Evolutionary conservation across 495 filamentous ascomycete species (phyloP).

Genomic region (Hypoxylon intermedium): DNA sequence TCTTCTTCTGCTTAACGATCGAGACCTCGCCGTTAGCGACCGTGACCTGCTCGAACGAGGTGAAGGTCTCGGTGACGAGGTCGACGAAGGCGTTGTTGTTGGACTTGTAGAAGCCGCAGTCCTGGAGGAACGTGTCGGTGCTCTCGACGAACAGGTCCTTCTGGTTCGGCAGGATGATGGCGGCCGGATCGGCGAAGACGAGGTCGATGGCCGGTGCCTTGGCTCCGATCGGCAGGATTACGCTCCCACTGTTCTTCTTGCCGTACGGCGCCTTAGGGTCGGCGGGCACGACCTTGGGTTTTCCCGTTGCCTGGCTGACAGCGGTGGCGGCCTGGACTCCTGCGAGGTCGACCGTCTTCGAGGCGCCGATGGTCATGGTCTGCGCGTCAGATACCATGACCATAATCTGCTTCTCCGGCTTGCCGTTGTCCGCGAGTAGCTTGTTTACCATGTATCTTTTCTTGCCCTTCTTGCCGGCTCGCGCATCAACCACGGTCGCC

Average conservation of each 20-base stretch:
- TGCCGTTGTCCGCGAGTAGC: constrained; percentile 44
- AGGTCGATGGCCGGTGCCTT: constrained; percentile 38
- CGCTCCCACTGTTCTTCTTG: constrained; percentile 37
- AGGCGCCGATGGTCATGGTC: constrained; percentile 44
- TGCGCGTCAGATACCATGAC: constrained; percentile 45
- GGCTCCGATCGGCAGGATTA: constrained; percentile 42
- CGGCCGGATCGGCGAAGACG: constrained; percentile 45
- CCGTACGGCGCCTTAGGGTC: constrained; percentile 37
- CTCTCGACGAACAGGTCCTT: constrained; percentile 41
- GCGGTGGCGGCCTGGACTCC: constrained; percentile 21
- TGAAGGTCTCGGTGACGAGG: constrained; percentile 19
- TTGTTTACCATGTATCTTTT: constrained; percentile 48
- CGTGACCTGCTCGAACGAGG: constrained; percentile 29
- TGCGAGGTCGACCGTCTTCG: constrained; percentile 32
- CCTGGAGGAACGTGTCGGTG: constrained; percentile 38
- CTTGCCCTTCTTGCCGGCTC: constrained; percentile 32
- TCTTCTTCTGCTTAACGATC: constrained; percentile 29
- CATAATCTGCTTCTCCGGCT: constrained; percentile 41
- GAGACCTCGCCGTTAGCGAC: constrained; percentile 18
- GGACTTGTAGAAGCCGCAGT: constrained; percentile 41
- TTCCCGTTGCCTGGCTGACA: constrained; percentile 22
- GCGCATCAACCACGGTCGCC: constrained; percentile 43
- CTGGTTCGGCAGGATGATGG: constrained; percentile 44
- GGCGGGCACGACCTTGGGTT: constrained; percentile 21
- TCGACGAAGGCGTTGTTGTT: constrained; percentile 35